These are phyloP conservation scores for Tuber borchii DNA, from an alignment of 495 filamentous ascomycete species.

Conservation along the genomic window DNA sequence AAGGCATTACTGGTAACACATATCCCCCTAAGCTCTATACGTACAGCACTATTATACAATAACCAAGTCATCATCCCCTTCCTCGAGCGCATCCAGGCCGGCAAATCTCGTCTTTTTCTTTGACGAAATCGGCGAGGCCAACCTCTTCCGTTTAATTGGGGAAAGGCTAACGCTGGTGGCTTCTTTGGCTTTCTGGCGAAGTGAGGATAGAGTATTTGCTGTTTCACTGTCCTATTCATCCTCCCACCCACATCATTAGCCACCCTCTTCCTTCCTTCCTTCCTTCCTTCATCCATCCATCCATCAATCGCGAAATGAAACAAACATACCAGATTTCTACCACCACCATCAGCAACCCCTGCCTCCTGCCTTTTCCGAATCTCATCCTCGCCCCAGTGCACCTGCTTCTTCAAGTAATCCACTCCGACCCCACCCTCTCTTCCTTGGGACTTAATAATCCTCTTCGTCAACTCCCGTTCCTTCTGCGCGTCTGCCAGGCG, in stretches of 20 bases:
- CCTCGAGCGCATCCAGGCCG: slow-evolving; percentile 55
- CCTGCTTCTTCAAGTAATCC: slow-evolving; percentile 36
- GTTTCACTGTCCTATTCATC: slow-evolving; percentile 16
- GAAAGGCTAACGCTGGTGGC: slow-evolving; percentile 60
- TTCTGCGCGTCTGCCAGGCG: slow-evolving; percentile 65
- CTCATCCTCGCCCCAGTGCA: slow-evolving; percentile 19
- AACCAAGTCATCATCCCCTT: slow-evolving; percentile 51
- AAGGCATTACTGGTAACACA: not conserved
- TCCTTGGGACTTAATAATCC: slow-evolving; percentile 49
- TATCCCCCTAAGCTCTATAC: not conserved
- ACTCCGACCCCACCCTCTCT: slow-evolving; percentile 51
- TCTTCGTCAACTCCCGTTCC: slow-evolving; percentile 72
- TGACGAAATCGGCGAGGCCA: slow-evolving; percentile 43
- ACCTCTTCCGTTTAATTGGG: slow-evolving; percentile 65
- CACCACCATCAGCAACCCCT: slow-evolving; percentile 5
- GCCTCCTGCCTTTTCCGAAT: slow-evolving; percentile 16
- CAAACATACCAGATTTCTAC: slow-evolving; percentile 13
- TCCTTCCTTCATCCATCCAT: slow-evolving; percentile 6
- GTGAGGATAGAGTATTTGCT: slow-evolving; percentile 24
- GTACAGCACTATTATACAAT: slow-evolving; percentile 18
- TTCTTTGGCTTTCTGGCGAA: slow-evolving; percentile 55
- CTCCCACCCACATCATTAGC: slow-evolving; percentile 4
- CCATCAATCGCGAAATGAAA: not conserved
- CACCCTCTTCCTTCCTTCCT: not conserved
- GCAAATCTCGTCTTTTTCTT: slow-evolving; percentile 79